phyloP scores from a whole-genome alignment of 2,329 filamentous ascomycete species.

The Alternaria arbusti region DNA sequence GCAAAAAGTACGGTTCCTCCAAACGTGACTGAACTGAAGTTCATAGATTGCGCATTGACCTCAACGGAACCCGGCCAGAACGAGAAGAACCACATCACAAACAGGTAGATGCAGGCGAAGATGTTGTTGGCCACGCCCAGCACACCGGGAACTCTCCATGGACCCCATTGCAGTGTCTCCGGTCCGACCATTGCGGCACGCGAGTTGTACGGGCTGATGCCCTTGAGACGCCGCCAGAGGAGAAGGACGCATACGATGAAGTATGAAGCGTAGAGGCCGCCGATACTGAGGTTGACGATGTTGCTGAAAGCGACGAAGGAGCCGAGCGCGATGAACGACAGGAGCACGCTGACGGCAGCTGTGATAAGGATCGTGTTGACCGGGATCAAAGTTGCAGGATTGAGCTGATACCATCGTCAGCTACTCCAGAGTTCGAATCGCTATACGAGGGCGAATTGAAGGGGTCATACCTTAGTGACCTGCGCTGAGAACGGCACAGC shows the following conservation, averaged over 20 bases:
- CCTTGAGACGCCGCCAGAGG: slow-evolving; percentile 10
- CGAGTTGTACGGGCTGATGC: neutral
- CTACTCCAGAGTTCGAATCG: too few species aligned
- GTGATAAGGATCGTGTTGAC: slow-evolving; percentile 50
- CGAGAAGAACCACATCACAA: slow-evolving; percentile 22
- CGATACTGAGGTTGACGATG: slow-evolving; percentile 14
- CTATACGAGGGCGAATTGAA: too few species aligned
- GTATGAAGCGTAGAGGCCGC: slow-evolving; percentile 17
- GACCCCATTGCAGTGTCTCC: neutral
- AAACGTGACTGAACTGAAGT: slow-evolving; percentile 26
- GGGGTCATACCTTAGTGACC: neutral
- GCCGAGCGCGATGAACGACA: slow-evolving; percentile 19
- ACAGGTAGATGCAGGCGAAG: slow-evolving; percentile 12
- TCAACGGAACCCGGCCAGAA: slow-evolving; percentile 16
- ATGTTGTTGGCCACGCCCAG: slow-evolving; percentile 14
- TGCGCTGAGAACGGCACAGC: slow-evolving; percentile 21
- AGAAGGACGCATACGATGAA: slow-evolving; percentile 14
- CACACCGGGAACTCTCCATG: slow-evolving; percentile 3
- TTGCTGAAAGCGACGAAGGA: slow-evolving; percentile 16
- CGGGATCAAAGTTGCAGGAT: slow-evolving; percentile 24
- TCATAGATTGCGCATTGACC: slow-evolving; percentile 15
- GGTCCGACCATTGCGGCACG: neutral
- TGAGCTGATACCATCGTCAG: neutral
- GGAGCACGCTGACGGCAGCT: slow-evolving; percentile 6
- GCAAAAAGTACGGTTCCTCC: slow-evolving; percentile 14